Percentiles rank a stretch among this genome's conserved stretches.
Evolutionary conservation across 2,329 filamentous ascomycete species (phyloP).

Genomic region (Shiraia sp.): DNA sequence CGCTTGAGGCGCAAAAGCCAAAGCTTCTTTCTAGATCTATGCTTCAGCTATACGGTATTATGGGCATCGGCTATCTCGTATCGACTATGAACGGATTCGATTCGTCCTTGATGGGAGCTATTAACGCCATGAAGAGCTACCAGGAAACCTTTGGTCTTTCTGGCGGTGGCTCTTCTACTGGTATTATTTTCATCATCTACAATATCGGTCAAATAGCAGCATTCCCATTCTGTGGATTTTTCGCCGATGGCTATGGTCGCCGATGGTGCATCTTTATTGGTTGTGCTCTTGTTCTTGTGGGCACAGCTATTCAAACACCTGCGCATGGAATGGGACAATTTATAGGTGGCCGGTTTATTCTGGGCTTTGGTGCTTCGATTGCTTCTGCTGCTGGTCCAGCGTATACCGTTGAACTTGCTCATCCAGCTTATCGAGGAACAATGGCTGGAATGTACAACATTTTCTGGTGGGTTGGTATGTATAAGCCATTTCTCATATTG

Average conservation of each 20-base stretch:
- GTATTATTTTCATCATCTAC: constrained; percentile 53
- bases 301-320: constrained; percentile 57
- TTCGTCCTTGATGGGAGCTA: constrained; percentile 50
- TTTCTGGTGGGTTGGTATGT: constrained; percentile 48
- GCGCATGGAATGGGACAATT: constrained; percentile 55
- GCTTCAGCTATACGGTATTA: constrained; percentile 39
- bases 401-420: constrained; percentile 64
- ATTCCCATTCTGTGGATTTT: constrained; percentile 50
- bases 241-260: constrained; percentile 52
- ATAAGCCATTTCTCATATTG: too few species aligned
- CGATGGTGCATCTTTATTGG: constrained; percentile 61
- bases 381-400: constrained; percentile 60
- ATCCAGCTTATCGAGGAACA: constrained; percentile 63
- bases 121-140: constrained; percentile 59
- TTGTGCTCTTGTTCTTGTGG: constrained; percentile 56
- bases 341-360: constrained; percentile 52
- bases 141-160: constrained; percentile 55
- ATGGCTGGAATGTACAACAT: constrained; percentile 62
- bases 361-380: constrained; percentile 57
- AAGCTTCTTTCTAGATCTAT: constrained; percentile 34
- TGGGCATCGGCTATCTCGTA: constrained; percentile 40
- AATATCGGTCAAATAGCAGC: constrained; percentile 56
- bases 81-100: constrained; percentile 44
- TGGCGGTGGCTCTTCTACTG: constrained; percentile 53
- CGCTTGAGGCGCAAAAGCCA: constrained; percentile 38